Conservation (phyloP, 805 yeast species). For the Sugiyamaella smithiae region DNA sequence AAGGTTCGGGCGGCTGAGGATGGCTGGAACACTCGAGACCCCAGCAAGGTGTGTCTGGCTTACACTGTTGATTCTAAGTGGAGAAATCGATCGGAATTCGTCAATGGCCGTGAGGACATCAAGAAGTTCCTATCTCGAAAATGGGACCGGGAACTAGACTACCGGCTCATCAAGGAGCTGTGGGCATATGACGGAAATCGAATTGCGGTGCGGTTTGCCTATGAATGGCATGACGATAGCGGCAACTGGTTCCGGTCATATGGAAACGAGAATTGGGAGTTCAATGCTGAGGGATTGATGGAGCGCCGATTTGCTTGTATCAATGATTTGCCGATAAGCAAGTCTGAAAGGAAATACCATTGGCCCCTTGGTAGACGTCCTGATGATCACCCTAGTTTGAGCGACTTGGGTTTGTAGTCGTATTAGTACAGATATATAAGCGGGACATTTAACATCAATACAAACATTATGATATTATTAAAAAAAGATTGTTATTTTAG, state of each 20-base stretch:
- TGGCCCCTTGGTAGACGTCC: background rate
- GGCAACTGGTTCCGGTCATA: background rate
- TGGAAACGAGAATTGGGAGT: background rate
- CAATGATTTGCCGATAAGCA: background rate
- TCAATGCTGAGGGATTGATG: background rate
- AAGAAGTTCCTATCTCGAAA: background rate
- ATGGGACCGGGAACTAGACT: background rate
- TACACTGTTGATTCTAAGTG: background rate
- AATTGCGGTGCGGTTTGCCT: background rate
- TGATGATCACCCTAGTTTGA: background rate
- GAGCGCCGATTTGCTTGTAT: background rate
- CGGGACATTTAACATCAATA: too few species aligned
- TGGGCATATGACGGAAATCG: background rate
- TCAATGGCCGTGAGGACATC: background rate
- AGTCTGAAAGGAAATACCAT: background rate
- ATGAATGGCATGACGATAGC: background rate
- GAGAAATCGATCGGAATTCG: slow-evolving; percentile 3
- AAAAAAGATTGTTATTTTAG: too few species aligned
- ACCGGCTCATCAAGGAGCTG: background rate
- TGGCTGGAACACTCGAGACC: slow-evolving; percentile 5
- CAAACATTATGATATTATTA: too few species aligned
- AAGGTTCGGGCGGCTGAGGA: slow-evolving; percentile 1
- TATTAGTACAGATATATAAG: background rate
- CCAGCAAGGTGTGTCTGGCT: background rate
- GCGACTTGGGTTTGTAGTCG: background rate